These are phyloP conservation scores for Geosmithia flava DNA, from an alignment of 2,329 filamentous ascomycete genomes.

Conservation along the genomic window DNA sequence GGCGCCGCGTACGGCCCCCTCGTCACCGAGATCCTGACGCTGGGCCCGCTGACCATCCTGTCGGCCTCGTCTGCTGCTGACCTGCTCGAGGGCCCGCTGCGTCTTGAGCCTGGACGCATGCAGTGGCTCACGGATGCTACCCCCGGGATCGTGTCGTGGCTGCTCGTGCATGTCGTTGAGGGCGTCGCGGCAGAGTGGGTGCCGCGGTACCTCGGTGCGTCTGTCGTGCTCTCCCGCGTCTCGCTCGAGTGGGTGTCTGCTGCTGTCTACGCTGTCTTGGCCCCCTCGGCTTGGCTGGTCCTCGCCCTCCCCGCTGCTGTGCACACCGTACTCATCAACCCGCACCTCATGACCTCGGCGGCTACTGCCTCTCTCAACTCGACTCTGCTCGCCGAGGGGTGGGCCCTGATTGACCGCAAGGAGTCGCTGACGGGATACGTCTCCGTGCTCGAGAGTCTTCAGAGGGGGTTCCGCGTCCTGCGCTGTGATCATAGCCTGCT, in stretches of 20 bases:
- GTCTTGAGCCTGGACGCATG: conserved; percentile 37
- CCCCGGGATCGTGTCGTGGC: conserved; percentile 55
- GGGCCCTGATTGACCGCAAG: conserved; percentile 63
- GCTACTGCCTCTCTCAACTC: conserved; percentile 52
- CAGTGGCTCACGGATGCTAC: conserved; percentile 48
- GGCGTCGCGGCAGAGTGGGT: conserved; percentile 24
- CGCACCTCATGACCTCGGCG: conserved; percentile 53
- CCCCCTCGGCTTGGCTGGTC: conserved; percentile 56
- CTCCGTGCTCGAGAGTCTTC: conserved; percentile 69
- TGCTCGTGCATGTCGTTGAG: conserved; percentile 45
- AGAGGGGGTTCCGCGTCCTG: conserved; percentile 65
- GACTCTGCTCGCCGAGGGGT: conserved; percentile 53
- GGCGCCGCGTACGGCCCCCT: conserved; percentile 63
- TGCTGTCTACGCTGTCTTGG: conserved; percentile 49
- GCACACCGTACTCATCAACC: conserved; percentile 60
- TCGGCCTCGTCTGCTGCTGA: conserved; percentile 52
- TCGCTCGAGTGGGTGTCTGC: conserved; percentile 60
- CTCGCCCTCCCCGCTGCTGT: conserved; percentile 56
- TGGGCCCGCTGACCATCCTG: conserved; percentile 56
- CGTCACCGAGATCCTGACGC: conserved; percentile 60
- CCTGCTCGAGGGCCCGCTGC: conserved; percentile 44
- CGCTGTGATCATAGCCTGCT: conserved; percentile 90
- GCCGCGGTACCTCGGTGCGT: conserved; percentile 42
- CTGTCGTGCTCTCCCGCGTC: conserved; percentile 55
- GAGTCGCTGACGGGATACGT: conserved; percentile 90